Evolutionary conservation across 495 filamentous ascomycete genomes (phyloP).

Genomic region (Pseudomonodictys pantanalensis): DNA sequence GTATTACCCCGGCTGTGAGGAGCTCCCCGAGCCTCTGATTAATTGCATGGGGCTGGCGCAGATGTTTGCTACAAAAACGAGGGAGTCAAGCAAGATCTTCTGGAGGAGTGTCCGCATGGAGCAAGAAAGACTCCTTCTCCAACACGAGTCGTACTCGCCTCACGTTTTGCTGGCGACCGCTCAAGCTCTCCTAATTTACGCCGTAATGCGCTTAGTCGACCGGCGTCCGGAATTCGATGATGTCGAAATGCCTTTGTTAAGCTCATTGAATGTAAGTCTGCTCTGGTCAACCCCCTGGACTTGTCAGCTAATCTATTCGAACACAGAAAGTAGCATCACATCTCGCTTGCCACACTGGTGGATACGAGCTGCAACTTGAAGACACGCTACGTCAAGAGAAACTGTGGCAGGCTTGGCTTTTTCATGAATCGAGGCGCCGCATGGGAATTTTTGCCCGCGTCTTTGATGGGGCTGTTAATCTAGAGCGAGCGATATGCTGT

Average conservation of each 20-base stretch:
- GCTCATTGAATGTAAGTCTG: constrained; percentile 1
- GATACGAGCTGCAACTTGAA: not conserved
- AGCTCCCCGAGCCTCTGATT: no score
- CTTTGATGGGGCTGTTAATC: not conserved
- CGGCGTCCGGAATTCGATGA: not conserved
- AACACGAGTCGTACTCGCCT: not conserved
- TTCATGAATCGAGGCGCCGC: not conserved
- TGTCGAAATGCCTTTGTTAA: not conserved
- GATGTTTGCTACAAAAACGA: no score
- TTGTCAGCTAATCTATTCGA: not conserved
- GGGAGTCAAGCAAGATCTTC: no score
- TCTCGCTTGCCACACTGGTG: not conserved
- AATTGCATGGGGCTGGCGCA: no score
- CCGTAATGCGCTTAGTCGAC: constrained; percentile 21
- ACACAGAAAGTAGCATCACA: not conserved
- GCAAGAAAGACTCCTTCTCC: no score
- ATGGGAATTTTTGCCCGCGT: not conserved
- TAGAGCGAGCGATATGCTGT: not conserved
- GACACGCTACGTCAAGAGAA: not conserved
- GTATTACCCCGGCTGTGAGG: no score
- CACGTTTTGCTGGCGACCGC: constrained; percentile 15
- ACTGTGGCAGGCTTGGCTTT: constrained; percentile 3
- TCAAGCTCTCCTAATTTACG: constrained; percentile 24
- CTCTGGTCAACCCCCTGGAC: not conserved
- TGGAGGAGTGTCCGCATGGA: no score